Evolutionary conservation across 169 alveolate species (phyloP).

Genomic region (Plasmodium knowlesi): DNA sequence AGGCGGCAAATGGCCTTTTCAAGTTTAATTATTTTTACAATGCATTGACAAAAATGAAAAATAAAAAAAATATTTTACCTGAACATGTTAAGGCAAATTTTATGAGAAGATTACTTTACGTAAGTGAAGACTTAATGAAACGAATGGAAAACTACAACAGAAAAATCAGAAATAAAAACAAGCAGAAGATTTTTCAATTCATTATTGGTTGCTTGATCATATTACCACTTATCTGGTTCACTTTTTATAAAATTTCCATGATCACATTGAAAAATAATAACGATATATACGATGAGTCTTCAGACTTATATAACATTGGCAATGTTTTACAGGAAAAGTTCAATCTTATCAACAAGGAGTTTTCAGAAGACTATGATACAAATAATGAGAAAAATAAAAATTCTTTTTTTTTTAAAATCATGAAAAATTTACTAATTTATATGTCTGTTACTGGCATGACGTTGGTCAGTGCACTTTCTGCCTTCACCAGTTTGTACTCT

Average conservation of each 20-base stretch:
- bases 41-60: conserved; percentile 24
- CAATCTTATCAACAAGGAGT: conserved; percentile 17
- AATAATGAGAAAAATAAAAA: conserved; percentile 24
- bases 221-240: conserved; percentile 46
- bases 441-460: conserved; percentile 73
- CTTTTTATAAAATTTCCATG: conserved; percentile 55
- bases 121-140: conserved; percentile 50
- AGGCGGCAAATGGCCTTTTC: conserved; percentile 10
- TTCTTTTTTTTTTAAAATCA: conserved; percentile 22
- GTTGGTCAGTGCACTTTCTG: conserved; percentile 59
- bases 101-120: conserved; percentile 30
- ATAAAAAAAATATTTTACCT: not conserved
- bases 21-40: conserved; percentile 55
- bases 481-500: conserved; percentile 63
- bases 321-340: conserved; percentile 25
- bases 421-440: conserved; percentile 44
- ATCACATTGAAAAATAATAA: conserved; percentile 40
- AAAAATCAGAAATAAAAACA: conserved; percentile 25
- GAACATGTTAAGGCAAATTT: conserved; percentile 50
- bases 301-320: conserved; percentile 47
- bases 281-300: conserved; percentile 19
- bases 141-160: conserved; percentile 48
- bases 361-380: conserved; percentile 43
- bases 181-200: conserved; percentile 22
- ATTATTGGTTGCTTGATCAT: conserved; percentile 23